A percentile compares a stretch with the other conserved stretches of the same genome.
These are phyloP conservation scores for Flaveria bidentis DNA, from an alignment of 129 eudicot genomes.

Conservation along the genomic window DNA sequence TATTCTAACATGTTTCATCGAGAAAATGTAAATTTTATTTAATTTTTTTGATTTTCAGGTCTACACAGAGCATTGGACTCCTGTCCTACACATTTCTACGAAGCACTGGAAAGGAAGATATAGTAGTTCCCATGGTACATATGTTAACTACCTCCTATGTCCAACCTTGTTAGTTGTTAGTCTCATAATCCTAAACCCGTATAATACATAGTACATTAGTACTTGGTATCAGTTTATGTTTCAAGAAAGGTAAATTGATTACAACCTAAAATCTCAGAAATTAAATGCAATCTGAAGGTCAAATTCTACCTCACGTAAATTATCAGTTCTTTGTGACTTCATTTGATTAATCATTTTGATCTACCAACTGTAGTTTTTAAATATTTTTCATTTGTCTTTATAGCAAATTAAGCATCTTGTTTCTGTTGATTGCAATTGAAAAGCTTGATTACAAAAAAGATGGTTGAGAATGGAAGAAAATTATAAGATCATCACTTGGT, in stretches of 20 bases:
- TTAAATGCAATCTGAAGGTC: not conserved
- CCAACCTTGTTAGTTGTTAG: not conserved
- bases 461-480: slow-evolving; percentile 54
- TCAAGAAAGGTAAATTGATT: slow-evolving; percentile 1
- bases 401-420: slow-evolving; percentile 7
- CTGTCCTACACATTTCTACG: slow-evolving; percentile 86
- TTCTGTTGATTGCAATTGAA: slow-evolving; percentile 14
- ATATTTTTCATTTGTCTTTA: not conserved
- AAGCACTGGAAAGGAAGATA: slow-evolving; percentile 88
- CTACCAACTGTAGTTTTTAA: not conserved
- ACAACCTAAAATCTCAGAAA: not conserved
- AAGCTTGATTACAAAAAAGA: slow-evolving; percentile 78
- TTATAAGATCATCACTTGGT: slow-evolving; percentile 56
- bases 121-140: slow-evolving; percentile 96
- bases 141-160: slow-evolving; percentile 21
- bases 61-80: slow-evolving; percentile 88
- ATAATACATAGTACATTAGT: not conserved
- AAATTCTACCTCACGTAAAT: not conserved
- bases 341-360: not conserved
- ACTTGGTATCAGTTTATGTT: not conserved
- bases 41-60: slow-evolving; percentile 39
- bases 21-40: not conserved
- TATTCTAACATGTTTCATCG: too few relatives aligned
- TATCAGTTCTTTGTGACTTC: not conserved
- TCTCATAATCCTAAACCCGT: not conserved